Evolutionary conservation across 768 basidiomycete species (phyloP).

Genomic region (Boletus rufocinnamomeus): DNA sequence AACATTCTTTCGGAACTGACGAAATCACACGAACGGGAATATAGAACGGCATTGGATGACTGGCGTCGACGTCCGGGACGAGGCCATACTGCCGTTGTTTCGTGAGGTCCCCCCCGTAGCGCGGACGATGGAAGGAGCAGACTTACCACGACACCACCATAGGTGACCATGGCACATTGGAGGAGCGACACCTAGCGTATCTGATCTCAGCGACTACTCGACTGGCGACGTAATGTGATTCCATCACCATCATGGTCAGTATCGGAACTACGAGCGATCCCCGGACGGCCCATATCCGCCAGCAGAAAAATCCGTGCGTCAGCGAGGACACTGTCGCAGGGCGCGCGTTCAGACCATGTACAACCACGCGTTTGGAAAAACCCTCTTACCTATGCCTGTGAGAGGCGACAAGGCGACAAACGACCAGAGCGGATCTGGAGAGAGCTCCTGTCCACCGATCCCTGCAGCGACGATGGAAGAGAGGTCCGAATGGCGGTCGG

Average conservation of each 20-base stretch:
- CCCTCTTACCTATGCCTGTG: conserved; percentile 5
- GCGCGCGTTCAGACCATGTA: background rate
- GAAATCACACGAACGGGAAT: conserved; percentile 5
- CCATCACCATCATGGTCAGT: conserved; percentile 8
- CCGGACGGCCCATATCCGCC: conserved; percentile 10
- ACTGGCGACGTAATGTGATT: background rate
- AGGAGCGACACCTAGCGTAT: conserved; percentile 9
- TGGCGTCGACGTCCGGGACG: conserved; percentile 4
- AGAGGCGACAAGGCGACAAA: conserved; percentile 2
- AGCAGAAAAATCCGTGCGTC: conserved; percentile 15
- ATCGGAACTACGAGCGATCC: background rate
- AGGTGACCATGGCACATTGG: conserved; percentile 15
- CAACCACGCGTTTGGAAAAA: background rate
- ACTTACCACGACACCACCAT: conserved; percentile 10
- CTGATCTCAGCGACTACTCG: background rate
- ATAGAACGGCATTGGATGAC: conserved; percentile 9
- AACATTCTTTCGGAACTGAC: background rate
- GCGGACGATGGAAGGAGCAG: background rate
- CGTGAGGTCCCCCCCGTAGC: background rate
- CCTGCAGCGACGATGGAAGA: conserved; percentile 11
- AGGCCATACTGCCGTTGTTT: conserved; percentile 6
- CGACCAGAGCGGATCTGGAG: conserved; percentile 13
- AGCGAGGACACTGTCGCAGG: conserved; percentile 7
- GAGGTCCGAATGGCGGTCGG: background rate
- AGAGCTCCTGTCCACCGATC: background rate